A percentile compares a stretch with the other conserved stretches of the same genome.
These are phyloP conservation scores for Geranium brycei DNA, from an alignment of 345 rosid genomes.

Conservation along the genomic window DNA sequence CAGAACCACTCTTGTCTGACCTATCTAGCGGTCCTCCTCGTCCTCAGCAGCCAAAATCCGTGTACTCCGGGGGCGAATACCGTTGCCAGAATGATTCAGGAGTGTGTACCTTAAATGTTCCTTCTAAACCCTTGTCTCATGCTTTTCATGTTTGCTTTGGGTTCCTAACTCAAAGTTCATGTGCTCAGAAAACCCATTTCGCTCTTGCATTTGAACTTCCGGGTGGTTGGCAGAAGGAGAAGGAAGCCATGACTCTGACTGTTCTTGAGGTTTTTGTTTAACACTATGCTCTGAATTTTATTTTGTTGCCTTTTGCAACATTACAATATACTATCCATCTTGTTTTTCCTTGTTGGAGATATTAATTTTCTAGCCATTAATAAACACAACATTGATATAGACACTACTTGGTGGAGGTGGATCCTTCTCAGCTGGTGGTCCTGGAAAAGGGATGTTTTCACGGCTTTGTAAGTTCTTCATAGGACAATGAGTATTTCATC, in stretches of 20 bases:
- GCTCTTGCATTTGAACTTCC: constrained; percentile 88
- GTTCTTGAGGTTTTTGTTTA: constrained; percentile 67
- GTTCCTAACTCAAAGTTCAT: constrained; percentile 7
- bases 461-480: constrained; percentile 58
- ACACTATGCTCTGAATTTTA: not conserved
- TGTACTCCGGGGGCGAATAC: constrained; percentile 79
- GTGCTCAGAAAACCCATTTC: constrained; percentile 48
- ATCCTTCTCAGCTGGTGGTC: constrained; percentile 94
- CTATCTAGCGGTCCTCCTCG: constrained; percentile 35
- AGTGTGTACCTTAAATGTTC: constrained; percentile 28
- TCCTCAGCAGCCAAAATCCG: constrained; percentile 50
- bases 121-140: not conserved
- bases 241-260: constrained; percentile 62
- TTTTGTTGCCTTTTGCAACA: not conserved
- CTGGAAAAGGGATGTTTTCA: constrained; percentile 96
- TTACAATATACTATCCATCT: not conserved
- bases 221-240: constrained; percentile 71
- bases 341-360: not conserved
- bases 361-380: constrained; percentile 1
- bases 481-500: not conserved
- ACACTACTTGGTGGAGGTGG: constrained; percentile 98
- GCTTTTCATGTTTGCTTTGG: constrained; percentile 3
- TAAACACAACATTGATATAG: constrained; percentile 24
- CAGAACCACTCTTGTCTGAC: constrained; percentile 78
- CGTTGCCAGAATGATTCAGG: constrained; percentile 70